phyloP scores from a whole-genome alignment of 208 protist species.

The Trypanosoma cruzi region DNA sequence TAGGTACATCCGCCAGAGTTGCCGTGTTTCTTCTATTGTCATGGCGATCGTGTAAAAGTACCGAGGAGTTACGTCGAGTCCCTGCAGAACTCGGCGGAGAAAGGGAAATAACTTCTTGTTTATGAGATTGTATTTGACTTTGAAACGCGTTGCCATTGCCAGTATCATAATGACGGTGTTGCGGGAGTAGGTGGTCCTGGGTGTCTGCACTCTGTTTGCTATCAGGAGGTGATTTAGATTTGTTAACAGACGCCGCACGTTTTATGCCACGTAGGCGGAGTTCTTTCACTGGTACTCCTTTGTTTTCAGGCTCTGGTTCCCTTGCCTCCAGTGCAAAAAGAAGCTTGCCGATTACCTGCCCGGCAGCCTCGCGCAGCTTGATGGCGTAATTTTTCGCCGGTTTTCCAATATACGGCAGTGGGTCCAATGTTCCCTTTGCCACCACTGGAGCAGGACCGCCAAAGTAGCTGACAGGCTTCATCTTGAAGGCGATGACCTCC shows the following conservation, averaged over 20 bases:
- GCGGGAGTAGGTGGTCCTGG: neutral
- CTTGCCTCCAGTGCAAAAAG: slow-evolving; percentile 69
- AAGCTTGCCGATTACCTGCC: slow-evolving; percentile 75
- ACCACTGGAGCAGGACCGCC: slow-evolving; percentile 49
- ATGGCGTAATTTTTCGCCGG: slow-evolving; percentile 87
- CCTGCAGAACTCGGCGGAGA: neutral
- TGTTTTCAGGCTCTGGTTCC: slow-evolving; percentile 30
- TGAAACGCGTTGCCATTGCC: neutral
- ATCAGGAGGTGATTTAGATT: neutral
- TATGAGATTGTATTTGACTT: neutral
- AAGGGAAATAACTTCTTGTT: neutral
- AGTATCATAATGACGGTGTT: slow-evolving; percentile 2
- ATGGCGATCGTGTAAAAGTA: neutral
- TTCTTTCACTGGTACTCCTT: neutral
- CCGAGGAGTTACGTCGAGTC: slow-evolving; percentile 7
- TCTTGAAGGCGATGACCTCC: slow-evolving; percentile 67
- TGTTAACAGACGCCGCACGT: neutral
- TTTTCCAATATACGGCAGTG: slow-evolving; percentile 61
- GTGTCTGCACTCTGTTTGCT: neutral
- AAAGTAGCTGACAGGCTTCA: slow-evolving; percentile 55
- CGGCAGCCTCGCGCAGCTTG: slow-evolving; percentile 70
- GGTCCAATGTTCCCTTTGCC: slow-evolving; percentile 82
- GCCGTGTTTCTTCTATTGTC: neutral
- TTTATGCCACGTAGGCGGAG: neutral
- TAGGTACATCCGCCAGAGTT: neutral